Evolutionary conservation across 129 eudicot species (phyloP), one percentile per base, ranked within the genome.

Genomic region (Pulicaria dysenterica): DNA sequence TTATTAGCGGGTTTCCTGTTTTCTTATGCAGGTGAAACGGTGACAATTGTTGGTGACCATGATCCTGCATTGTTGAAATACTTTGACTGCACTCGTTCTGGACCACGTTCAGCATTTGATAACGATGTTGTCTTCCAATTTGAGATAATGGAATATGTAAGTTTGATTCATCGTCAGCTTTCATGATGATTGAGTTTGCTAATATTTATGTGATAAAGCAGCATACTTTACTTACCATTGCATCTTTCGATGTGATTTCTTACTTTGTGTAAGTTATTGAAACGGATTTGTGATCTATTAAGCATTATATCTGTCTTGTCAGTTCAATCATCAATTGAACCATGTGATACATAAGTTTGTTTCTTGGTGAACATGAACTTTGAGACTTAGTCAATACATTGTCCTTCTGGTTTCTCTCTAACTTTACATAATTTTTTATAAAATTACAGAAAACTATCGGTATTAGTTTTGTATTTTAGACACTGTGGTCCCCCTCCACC

Each of bases 131-230:
- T 94, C 51, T 90, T 75, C 74, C 98, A 94, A 73, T 94, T 90
- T 79, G 98, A 94, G 80, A 89, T 87, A 36, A 94, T 94, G 98
- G 98, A 94, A 94, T 94, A 90, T 85, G 98, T 94, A 86, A 84
- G 92, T n/a, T 67, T 70, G 40, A 58, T 77, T 41, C 42, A 12
- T 45, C 8, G 64, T 56, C 47, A 15, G 10, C 37, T 43, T 38
- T 31, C 13, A 46, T 62, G 49, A 54, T 64, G 34, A 31, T 63
- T 67, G 8, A 50, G 36, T 56, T 69, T 43, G 36, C 46, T 7
- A 19, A 7, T 46, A 46, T 62, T n/a, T 68, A 50, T 73, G 53
- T 7, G 12, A 54, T 68, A 13, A 67, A 67, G 60, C 46, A 19
- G 46, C 72, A 7, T 48, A 50, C 44, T 39, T 36, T 70, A 70